Percentiles rank a stretch among this genome's conserved stretches.
phyloP scores from a whole-genome alignment of 148 eudicot species.

The Limonium bicolor region DNA sequence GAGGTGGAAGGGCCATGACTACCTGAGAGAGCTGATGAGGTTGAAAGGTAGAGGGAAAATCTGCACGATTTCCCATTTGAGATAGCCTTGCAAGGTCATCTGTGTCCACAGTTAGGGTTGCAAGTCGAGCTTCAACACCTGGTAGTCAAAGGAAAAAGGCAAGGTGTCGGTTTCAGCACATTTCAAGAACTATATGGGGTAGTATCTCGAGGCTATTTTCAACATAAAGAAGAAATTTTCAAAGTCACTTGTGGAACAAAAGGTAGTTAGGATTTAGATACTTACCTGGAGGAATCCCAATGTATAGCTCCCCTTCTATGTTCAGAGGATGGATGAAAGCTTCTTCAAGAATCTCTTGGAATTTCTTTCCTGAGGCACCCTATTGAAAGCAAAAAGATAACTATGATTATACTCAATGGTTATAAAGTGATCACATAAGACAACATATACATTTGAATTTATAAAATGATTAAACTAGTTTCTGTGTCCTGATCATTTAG shows the following conservation, averaged over 20 bases:
- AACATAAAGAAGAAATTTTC: not conserved
- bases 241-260: not conserved
- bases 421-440: no score
- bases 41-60: constrained; percentile 71
- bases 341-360: constrained; percentile 94
- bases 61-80: constrained; percentile 25
- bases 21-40: constrained; percentile 33
- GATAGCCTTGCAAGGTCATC: constrained; percentile 54
- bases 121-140: constrained; percentile 95
- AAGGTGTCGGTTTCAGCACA: no score
- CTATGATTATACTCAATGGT: not conserved
- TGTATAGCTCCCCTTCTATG: constrained; percentile 80
- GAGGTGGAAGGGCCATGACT: constrained; percentile 37
- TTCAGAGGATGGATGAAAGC: constrained; percentile 67
- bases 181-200: no score
- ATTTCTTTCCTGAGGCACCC: constrained; percentile 79
- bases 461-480: no score
- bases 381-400: constrained; percentile 18
- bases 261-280: constrained; percentile 2
- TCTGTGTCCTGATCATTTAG: no score
- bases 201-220: no score
- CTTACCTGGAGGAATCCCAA: constrained; percentile 97
- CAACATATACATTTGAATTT: no score
- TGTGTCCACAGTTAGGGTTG: constrained; percentile 58
- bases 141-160: not conserved